phyloP scores from a whole-genome alignment of 1,284 basidiomycete species.

The Boletus semigastroideus region DNA sequence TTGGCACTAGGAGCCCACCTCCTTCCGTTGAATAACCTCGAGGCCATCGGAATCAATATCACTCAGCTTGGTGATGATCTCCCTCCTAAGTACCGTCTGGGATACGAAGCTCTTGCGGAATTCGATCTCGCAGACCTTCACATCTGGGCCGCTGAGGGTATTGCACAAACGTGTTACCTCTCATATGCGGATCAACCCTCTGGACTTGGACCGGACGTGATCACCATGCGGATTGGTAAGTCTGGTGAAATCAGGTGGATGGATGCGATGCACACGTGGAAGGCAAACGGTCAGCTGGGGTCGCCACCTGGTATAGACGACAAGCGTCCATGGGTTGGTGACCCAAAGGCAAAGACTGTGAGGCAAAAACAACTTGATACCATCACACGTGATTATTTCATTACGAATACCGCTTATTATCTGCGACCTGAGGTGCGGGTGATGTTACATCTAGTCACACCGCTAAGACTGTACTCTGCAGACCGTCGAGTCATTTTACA shows the following conservation, averaged over 20 bases:
- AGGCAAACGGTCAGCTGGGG: slow-evolving; percentile 40
- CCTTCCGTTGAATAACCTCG: slow-evolving; percentile 54
- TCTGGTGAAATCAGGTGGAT: slow-evolving; percentile 46
- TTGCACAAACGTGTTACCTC: slow-evolving; percentile 66
- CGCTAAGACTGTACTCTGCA: slow-evolving; percentile 26
- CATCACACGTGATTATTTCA: slow-evolving; percentile 40
- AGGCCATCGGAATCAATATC: slow-evolving; percentile 43
- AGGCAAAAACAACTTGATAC: slow-evolving; percentile 27
- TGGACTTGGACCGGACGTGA: slow-evolving; percentile 62
- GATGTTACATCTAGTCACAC: neutral
- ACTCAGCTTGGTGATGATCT: slow-evolving; percentile 38
- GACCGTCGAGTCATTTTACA: slow-evolving; percentile 69
- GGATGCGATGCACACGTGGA: slow-evolving; percentile 53
- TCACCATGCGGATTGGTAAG: slow-evolving; percentile 42
- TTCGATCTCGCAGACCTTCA: slow-evolving; percentile 55
- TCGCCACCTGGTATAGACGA: slow-evolving; percentile 54
- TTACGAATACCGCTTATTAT: slow-evolving; percentile 47
- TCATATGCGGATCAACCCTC: slow-evolving; percentile 61
- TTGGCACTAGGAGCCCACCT: slow-evolving; percentile 69
- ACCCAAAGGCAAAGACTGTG: slow-evolving; percentile 17
- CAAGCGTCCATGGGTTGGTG: slow-evolving; percentile 32
- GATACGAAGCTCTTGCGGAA: slow-evolving; percentile 36
- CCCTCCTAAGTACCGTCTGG: slow-evolving; percentile 36
- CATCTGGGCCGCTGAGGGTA: slow-evolving; percentile 65
- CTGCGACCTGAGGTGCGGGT: slow-evolving; percentile 62